Conservation (phyloP, 495 filamentous ascomycete genomes). For the Bacidia rubella region DNA sequence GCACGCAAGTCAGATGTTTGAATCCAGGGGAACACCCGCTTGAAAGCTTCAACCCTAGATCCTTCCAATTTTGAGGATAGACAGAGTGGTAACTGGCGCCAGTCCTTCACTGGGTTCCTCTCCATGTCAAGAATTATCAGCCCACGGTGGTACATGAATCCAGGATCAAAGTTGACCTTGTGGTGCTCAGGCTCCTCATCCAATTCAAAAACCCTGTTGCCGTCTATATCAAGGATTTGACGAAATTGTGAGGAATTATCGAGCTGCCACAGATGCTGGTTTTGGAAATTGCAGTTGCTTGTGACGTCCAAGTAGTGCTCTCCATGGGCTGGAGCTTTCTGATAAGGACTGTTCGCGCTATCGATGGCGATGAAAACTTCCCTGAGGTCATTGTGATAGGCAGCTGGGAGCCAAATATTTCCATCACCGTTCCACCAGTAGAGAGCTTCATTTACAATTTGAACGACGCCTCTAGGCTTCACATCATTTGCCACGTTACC, state of each 20-base stretch:
- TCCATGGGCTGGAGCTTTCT: conserved; percentile 2
- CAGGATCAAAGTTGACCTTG: background rate
- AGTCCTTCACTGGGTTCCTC: conserved; percentile 6
- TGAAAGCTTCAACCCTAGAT: background rate
- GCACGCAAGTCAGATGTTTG: conserved; percentile 8
- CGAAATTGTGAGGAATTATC: background rate
- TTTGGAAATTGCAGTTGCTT: background rate
- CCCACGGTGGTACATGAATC: conserved; percentile 3
- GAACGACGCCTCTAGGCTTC: background rate
- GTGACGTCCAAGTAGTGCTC: conserved; percentile 4
- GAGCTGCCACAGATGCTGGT: conserved; percentile 4
- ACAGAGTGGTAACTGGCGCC: conserved; percentile 4
- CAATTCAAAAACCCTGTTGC: conserved; percentile 1
- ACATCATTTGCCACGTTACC: background rate
- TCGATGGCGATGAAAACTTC: background rate
- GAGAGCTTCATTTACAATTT: background rate
- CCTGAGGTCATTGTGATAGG: conserved; percentile 4
- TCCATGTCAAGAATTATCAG: conserved; percentile 10
- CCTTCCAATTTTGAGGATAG: conserved; percentile 11
- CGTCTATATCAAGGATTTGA: conserved; percentile 6
- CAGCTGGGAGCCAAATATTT: background rate
- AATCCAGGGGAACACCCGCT: conserved; percentile 6
- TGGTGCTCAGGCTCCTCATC: background rate
- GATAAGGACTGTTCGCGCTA: background rate
- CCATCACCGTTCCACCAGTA: background rate